Percentiles rank a stretch among this genome's conserved stretches.
Evolutionary conservation across 352 stramenopile genomes (phyloP).

Genomic region (Blastocystis sp.): DNA sequence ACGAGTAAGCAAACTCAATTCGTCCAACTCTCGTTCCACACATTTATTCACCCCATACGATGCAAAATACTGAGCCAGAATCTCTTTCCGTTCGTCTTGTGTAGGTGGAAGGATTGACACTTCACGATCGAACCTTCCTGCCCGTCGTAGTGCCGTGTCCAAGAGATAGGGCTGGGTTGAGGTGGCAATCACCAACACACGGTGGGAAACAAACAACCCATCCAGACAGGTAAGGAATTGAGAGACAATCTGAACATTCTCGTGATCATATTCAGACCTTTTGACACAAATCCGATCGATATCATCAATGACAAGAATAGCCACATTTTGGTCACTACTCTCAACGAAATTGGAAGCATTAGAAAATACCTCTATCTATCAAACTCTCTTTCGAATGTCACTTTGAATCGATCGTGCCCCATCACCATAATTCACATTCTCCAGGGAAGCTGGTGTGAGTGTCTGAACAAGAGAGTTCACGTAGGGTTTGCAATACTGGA

Average conservation of each 20-base stretch:
- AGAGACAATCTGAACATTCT: constrained; percentile 74
- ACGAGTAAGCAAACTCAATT: constrained; percentile 83
- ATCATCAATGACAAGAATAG: constrained; percentile 92
- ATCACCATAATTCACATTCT: not conserved
- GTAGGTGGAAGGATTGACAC: constrained; percentile 88
- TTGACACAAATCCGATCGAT: constrained; percentile 86
- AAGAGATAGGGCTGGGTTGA: constrained; percentile 88
- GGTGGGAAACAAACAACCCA: constrained; percentile 75
- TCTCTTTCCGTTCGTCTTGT: constrained; percentile 80
- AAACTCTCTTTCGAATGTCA: not conserved
- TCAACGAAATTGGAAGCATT: constrained; percentile 65
- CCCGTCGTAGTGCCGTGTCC: constrained; percentile 83
- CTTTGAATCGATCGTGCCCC: not conserved
- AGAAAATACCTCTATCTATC: not conserved
- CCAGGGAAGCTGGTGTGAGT: not conserved
- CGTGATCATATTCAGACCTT: constrained; percentile 70
- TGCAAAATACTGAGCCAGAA: constrained; percentile 76
- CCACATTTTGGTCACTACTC: constrained; percentile 70
- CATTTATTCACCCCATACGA: constrained; percentile 64
- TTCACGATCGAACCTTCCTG: constrained; percentile 89
- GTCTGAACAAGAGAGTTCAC: not conserved
- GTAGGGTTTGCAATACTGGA: not conserved
- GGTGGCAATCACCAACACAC: constrained; percentile 85
- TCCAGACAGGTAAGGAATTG: constrained; percentile 89
- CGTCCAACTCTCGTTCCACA: constrained; percentile 68